These are phyloP conservation scores for Talaromyces piceae DNA, from an alignment of 2,329 filamentous ascomycete species.

Conservation along the genomic window DNA sequence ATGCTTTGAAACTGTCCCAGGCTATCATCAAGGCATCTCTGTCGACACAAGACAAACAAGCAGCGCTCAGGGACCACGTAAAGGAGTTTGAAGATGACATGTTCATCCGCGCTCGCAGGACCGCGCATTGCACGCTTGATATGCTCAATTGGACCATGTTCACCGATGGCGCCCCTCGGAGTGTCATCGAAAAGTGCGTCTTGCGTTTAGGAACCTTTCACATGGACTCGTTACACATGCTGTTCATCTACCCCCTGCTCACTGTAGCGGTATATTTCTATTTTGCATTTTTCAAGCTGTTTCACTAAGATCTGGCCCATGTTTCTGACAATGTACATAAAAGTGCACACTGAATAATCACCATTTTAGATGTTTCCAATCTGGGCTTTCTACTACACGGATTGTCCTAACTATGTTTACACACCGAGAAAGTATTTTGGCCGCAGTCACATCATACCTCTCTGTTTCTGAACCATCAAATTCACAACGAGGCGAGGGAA, in stretches of 20 bases:
- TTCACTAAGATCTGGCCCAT: not conserved
- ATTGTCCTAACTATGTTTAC: no score
- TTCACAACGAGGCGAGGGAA: no score
- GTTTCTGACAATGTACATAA: no score
- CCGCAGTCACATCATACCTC: no score
- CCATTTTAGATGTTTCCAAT: no score
- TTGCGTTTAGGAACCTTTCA: not conserved
- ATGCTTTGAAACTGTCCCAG: conserved; percentile 3
- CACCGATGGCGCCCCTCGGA: not conserved
- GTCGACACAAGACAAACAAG: not conserved
- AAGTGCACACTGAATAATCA: no score
- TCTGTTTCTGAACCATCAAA: no score
- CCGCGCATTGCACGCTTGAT: not conserved
- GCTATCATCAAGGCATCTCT: not conserved
- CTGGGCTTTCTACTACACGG: no score
- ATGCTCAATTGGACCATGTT: conserved; percentile 4
- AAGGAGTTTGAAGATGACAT: not conserved
- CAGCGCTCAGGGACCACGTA: not conserved
- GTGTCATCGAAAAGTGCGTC: not conserved
- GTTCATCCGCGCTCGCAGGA: not conserved
- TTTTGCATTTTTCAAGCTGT: not conserved
- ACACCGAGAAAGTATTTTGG: no score
- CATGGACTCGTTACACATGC: not conserved
- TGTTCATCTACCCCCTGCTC: not conserved
- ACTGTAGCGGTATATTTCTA: not conserved